Base-by-base conservation (phyloP, 2,329 filamentous ascomycete genomes). In the Chlorencoelia australis region DNA sequence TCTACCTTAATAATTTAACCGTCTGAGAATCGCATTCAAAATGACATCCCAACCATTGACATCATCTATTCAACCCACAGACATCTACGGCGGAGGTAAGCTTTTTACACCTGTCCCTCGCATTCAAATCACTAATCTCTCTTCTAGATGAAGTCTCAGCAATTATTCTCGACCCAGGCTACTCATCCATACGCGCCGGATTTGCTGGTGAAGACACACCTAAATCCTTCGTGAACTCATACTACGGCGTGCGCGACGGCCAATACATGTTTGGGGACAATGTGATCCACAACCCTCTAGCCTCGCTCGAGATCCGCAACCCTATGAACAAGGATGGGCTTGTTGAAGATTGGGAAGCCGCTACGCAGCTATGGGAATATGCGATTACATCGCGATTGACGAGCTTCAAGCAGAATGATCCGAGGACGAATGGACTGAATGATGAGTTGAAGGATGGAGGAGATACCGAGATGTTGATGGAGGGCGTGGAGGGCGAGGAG, bases 121-220 rank as follows among this genome's bases (percentile, higher is more conserved):
- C 22, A 29, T 31, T 24, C 19, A 31, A 25, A 39, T 33, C 33
- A 18, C 30, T 40, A 34, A 35, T n/a, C 35, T 33, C 16, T 25
- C 27, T 41, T 33, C 40, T 53, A 94, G 91, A 98, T 68, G 91
- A 98, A 67, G 88, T 98, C 47, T 93, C 88, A 22, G 93, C 93
- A 35, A 82, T 98, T 50, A 85, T 98, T 24, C 84, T 98, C 56
- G 91, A 98, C 58, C 84, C 91, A 3, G 91, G 93, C 44, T 95
- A 87, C 65, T 85, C 83, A 56, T 81, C 78, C 50, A 88, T 84
- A 26, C 87, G 93, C 62, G 91, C 88, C 42, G 91, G 91, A 40
- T 98, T 96, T 56, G 93, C 93, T 9, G 91, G 93, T 56, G 93
- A 98, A 73, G 91, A 98, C 64, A 82, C 87, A 1, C 91, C 91